phyloP scores from a whole-genome alignment of 805 yeast genomes.

The Pichia pseudocactophila region DNA sequence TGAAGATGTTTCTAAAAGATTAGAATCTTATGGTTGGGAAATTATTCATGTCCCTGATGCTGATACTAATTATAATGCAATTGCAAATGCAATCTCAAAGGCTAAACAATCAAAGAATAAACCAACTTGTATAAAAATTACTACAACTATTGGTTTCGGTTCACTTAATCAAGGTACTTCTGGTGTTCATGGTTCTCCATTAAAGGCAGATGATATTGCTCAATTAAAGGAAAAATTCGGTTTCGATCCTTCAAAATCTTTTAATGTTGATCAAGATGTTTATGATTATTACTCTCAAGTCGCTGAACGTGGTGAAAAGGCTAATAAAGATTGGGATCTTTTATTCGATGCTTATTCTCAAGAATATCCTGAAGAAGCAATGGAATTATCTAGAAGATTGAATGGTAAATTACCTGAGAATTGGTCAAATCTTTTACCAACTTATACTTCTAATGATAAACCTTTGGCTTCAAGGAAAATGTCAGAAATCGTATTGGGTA shows the following conservation, averaged over 20 bases:
- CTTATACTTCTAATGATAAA: slow-evolving; percentile 65
- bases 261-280: slow-evolving; percentile 78
- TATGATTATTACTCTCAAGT: slow-evolving; percentile 55
- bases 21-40: slow-evolving; percentile 94
- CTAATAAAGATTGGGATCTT: slow-evolving; percentile 69
- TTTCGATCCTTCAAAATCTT: slow-evolving; percentile 76
- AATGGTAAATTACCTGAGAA: slow-evolving; percentile 67
- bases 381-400: slow-evolving; percentile 74
- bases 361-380: slow-evolving; percentile 70
- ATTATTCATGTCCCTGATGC: slow-evolving; percentile 69
- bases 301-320: slow-evolving; percentile 52
- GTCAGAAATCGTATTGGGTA: slow-evolving; percentile 68
- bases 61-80: slow-evolving; percentile 65
- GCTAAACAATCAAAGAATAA: slow-evolving; percentile 73
- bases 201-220: slow-evolving; percentile 84
- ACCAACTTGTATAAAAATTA: slow-evolving; percentile 84
- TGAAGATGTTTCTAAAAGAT: slow-evolving; percentile 80
- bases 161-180: slow-evolving; percentile 79
- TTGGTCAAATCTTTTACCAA: slow-evolving; percentile 75
- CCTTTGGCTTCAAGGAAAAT: slow-evolving; percentile 93
- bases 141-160: slow-evolving; percentile 93
- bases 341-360: slow-evolving; percentile 50
- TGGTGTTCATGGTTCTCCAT: slow-evolving; percentile 93
- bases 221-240: slow-evolving; percentile 81
- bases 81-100: slow-evolving; percentile 61